Base-by-base conservation (phyloP, 805 yeast species). In the Kodamaea leandrae region DNA sequence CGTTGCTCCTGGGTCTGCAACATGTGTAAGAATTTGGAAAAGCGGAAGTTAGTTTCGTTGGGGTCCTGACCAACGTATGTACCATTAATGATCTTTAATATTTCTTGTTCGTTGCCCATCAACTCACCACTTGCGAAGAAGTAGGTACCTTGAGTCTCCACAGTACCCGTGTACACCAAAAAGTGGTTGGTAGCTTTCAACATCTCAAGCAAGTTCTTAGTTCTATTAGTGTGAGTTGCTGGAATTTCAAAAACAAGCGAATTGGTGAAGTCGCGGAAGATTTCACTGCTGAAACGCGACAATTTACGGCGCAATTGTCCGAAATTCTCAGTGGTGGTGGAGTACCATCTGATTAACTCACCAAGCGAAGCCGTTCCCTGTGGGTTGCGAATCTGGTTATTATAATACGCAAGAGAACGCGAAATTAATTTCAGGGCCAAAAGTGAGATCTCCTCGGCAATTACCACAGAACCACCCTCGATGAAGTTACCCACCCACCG, bases 291-390 rank as follows among this genome's bases (percentile, higher is more conserved):
- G 52, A 93, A 87, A 52, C 96, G 79, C 27, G 84, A 76, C 33
- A 91, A 72, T 54, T 87, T 87, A 53, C 98, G 79, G 53, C 93
- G 84, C 44, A 87, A 61, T 35, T 81, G 80, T 20, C 88, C 89
- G 52, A 81, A 76, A 44, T 80, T 83, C 49, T 84, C 93, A 43
- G 83, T 74, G 2, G 83, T 72, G 3, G 80, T 74, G 12, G 78
- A 68, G 48, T 80, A 73, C 90, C 89, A 89, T 38, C 88, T 71
- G 16, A 68, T 63, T 44, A 74, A 51, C 29, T 62, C 72, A 46
- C 71, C 45, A 36, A 59, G 60, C 4, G 57, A 53, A 47, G 57
- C 68, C 19, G 51, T 52, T 26, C 45, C 55, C 0, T 93, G 86
- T 0, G 83, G 82, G 36, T 77, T 49, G 25, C 61, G 72, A 46